Evolutionary conservation across 495 filamentous ascomycete species (phyloP).

Genomic region (Hyaloscypha finlandica): DNA sequence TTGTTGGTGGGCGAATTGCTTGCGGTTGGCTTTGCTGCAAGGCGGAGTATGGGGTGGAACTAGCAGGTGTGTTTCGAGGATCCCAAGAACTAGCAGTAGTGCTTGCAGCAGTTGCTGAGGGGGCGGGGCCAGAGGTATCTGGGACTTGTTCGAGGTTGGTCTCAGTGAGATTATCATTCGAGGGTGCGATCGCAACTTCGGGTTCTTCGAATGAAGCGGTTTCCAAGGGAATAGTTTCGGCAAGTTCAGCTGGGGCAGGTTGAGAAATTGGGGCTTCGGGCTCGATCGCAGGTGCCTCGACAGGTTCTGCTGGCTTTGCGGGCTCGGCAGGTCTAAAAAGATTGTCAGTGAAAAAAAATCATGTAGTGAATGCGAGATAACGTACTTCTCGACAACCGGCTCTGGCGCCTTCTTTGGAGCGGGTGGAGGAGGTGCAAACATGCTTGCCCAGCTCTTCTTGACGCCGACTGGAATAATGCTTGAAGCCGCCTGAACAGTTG

Average conservation of each 20-base stretch:
- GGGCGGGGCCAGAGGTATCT: slow-evolving; percentile 72
- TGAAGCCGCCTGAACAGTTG: slow-evolving; percentile 33
- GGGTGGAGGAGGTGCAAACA: slow-evolving; percentile 41
- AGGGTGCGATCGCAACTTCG: slow-evolving; percentile 58
- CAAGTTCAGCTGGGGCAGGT: slow-evolving; percentile 22
- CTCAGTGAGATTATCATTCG: slow-evolving; percentile 86
- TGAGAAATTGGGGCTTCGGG: slow-evolving; percentile 25
- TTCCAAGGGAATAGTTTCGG: slow-evolving; percentile 14
- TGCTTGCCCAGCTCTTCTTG: slow-evolving; percentile 60
- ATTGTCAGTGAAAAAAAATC: slow-evolving; percentile 14
- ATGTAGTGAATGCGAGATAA: not conserved
- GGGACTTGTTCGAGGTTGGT: slow-evolving; percentile 87
- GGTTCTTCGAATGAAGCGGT: slow-evolving; percentile 46
- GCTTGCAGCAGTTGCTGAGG: slow-evolving; percentile 85
- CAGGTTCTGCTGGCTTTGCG: slow-evolving; percentile 22
- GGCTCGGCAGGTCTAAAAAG: slow-evolving; percentile 21
- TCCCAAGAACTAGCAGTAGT: slow-evolving; percentile 84
- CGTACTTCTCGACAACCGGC: slow-evolving; percentile 32
- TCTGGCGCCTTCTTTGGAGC: slow-evolving; percentile 33
- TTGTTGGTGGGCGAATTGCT: slow-evolving; percentile 57
- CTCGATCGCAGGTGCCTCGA: slow-evolving; percentile 23
- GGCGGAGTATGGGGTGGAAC: slow-evolving; percentile 56
- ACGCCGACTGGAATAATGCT: slow-evolving; percentile 36
- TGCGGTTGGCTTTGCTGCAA: slow-evolving; percentile 59
- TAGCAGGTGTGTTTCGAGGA: slow-evolving; percentile 53